Base-by-base conservation (phyloP, 371 early-diverging fungal genomes). In the Smittium culicis region DNA sequence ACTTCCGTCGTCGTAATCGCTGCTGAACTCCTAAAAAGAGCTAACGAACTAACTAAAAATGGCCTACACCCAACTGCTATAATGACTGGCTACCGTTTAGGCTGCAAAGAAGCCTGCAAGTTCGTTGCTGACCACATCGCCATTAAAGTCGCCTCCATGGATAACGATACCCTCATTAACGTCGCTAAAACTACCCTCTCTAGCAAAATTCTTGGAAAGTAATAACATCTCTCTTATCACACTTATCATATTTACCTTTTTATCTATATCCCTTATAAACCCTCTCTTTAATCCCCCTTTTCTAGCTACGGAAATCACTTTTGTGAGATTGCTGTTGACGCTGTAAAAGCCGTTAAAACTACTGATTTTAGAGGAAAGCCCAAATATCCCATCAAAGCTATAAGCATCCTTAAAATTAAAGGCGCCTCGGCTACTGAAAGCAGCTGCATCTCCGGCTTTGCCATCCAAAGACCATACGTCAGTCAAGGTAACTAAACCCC, bases 161-260 rank as follows among this genome's bases (percentile, higher is more conserved):
- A 96, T 35, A 83, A 90, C 14, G 98, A 97, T 35, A 91, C 93
- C 69, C 82, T 97, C 65, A 83, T 94, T 64, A 96, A 94, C 74
- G 94, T 96, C 66, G 96, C 99, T 56, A 94, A 96, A 82, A 99
- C 99, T 32, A 90, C 90, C 70, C 96, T 99, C 89, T 92, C 98
- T 64, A 91, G 92, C 77, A 99, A 99, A 81, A 94, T 99, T 71
- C 91, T 99, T 77, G 94, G 88, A 71, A 89, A 91, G 56, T 62
- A 62, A 62, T 29, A 59, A 59, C 5, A 59, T 45, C 20, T 45
- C 5, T 45, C 5, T 45, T 45, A 20, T 45, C 45, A 45, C 45
- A 45, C 20, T 45, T 5, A 20, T 20, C 25, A 16, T 57, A 16
- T 57, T 57, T 25, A n/a, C 14, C 57, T 57, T 57, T 57, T 57